phyloP scores from a whole-genome alignment of 805 yeast species.

The Spathaspora boniae region DNA sequence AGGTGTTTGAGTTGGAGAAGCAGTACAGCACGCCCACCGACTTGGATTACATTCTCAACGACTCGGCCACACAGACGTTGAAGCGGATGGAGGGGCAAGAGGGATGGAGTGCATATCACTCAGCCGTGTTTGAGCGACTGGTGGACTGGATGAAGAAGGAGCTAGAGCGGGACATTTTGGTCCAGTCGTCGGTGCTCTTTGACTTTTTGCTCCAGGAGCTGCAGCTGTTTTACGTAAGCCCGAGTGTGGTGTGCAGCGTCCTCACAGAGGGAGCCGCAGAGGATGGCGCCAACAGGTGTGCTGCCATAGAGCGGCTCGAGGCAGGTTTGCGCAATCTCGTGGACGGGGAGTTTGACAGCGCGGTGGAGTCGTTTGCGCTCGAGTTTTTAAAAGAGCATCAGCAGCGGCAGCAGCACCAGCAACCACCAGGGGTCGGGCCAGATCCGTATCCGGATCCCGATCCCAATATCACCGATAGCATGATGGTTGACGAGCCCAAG shows the following conservation, averaged over 20 bases:
- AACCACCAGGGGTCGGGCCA: slow-evolving; percentile 14
- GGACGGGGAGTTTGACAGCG: slow-evolving; percentile 34
- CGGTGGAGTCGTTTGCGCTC: slow-evolving; percentile 27
- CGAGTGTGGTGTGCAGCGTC: slow-evolving; percentile 5
- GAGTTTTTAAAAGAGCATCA: slow-evolving; percentile 23
- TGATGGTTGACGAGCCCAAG: slow-evolving; percentile 7
- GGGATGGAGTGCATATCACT: slow-evolving; percentile 51
- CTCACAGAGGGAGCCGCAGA: not conserved
- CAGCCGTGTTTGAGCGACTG: slow-evolving; percentile 37
- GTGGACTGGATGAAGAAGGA: slow-evolving; percentile 43
- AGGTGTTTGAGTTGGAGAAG: slow-evolving; percentile 50
- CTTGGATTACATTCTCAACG: slow-evolving; percentile 47
- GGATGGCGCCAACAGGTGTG: no score
- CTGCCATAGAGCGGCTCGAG: slow-evolving; percentile 6
- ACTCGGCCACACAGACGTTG: slow-evolving; percentile 45
- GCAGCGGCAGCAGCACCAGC: slow-evolving; percentile 9
- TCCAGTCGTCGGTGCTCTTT: slow-evolving; percentile 52
- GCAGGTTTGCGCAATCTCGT: slow-evolving; percentile 18
- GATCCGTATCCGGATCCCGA: no score
- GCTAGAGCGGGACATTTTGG: slow-evolving; percentile 51
- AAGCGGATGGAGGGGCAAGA: slow-evolving; percentile 49
- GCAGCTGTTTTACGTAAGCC: slow-evolving; percentile 8
- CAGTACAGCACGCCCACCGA: slow-evolving; percentile 49
- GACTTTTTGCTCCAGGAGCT: slow-evolving; percentile 43
- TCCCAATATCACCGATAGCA: no score